Conservation (phyloP, 345 rosid genomes). For the Bruguiera gymnorhiza region DNA sequence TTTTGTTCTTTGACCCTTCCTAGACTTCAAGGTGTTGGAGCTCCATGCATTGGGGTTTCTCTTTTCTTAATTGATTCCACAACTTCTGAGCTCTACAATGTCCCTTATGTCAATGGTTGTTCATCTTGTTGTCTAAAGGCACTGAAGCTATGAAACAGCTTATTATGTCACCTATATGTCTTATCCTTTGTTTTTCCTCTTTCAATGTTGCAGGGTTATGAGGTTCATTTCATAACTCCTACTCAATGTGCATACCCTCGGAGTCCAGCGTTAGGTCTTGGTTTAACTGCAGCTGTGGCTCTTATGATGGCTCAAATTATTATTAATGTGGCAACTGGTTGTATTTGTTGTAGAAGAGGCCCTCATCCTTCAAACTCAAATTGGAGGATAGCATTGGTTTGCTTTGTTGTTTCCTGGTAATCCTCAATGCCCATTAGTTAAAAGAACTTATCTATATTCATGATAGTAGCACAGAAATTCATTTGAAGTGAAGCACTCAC, state of each 20-base stretch:
- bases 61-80: too few relatives aligned
- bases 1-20: too few relatives aligned
- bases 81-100: too few relatives aligned
- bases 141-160: too few relatives aligned
- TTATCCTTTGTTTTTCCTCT: background rate
- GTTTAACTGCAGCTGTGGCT: constrained; percentile 60
- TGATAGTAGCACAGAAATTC: too few relatives aligned
- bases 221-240: constrained; percentile 43
- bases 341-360: constrained; percentile 71
- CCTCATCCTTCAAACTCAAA: constrained; percentile 51
- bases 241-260: constrained; percentile 59
- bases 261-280: constrained; percentile 69
- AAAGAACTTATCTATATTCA: too few relatives aligned
- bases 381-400: constrained; percentile 59
- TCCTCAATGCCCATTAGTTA: constrained; percentile 3
- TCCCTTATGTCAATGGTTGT: too few relatives aligned
- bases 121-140: too few relatives aligned
- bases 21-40: too few relatives aligned
- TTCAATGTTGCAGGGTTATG: constrained; percentile 49
- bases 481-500: too few relatives aligned
- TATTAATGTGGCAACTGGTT: constrained; percentile 58
- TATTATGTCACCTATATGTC: too few relatives aligned
- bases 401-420: constrained; percentile 83
- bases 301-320: constrained; percentile 71
- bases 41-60: too few relatives aligned